Percentiles rank a stretch among this genome's conserved stretches.
These are phyloP conservation scores for Tuber brumale DNA, from an alignment of 495 filamentous ascomycete genomes.

Conservation along the genomic window DNA sequence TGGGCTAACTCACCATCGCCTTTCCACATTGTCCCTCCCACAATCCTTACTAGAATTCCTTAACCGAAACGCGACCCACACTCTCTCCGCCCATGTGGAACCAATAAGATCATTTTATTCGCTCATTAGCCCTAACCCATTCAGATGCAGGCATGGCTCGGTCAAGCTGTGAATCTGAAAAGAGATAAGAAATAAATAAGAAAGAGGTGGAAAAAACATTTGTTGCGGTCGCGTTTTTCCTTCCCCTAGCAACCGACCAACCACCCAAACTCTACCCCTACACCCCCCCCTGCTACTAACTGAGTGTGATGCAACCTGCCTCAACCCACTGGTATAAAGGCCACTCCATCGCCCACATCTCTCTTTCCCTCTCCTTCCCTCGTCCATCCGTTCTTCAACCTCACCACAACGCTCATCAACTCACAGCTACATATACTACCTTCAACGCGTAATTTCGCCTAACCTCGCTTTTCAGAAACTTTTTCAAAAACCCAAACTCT, in stretches of 20 bases:
- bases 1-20: background rate
- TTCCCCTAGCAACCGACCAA: slow-evolving; percentile 37
- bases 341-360: slow-evolving; percentile 41
- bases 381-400: slow-evolving; percentile 41
- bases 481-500: slow-evolving; percentile 30
- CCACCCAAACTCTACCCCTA: slow-evolving; percentile 36
- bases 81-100: background rate
- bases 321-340: slow-evolving; percentile 33
- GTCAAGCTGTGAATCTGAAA: background rate
- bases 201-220: slow-evolving; percentile 11
- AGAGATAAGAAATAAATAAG: background rate
- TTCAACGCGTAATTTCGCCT: slow-evolving; percentile 29
- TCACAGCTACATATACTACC: slow-evolving; percentile 29
- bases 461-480: slow-evolving; percentile 28
- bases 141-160: background rate
- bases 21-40: background rate
- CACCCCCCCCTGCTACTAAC: slow-evolving; percentile 9
- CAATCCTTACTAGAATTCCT: background rate
- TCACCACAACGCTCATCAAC: slow-evolving; percentile 32
- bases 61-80: slow-evolving; percentile 2
- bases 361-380: slow-evolving; percentile 43
- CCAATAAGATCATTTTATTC: background rate
- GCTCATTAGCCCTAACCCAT: background rate
- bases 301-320: slow-evolving; percentile 39
- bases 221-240: slow-evolving; percentile 43